Conservation (phyloP, 2,329 filamentous ascomycete species). For the Colletotrichum sp. region DNA sequence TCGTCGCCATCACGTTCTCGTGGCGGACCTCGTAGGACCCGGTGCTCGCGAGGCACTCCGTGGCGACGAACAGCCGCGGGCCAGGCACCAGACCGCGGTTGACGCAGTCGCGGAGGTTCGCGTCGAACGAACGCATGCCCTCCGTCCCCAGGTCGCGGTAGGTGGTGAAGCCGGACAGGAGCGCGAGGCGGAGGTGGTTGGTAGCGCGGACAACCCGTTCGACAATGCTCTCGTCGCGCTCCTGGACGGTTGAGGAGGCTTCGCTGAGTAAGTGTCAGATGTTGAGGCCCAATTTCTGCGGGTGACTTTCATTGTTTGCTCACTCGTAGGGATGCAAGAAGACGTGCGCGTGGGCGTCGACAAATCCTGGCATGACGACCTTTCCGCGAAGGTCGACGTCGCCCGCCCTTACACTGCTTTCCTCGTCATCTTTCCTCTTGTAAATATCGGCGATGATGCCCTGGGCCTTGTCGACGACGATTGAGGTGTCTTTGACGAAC, state of each 20-base stretch:
- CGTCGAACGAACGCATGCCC: constrained; percentile 53
- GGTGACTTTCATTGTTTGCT: not conserved
- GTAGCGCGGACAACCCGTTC: constrained; percentile 60
- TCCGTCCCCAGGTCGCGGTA: constrained; percentile 63
- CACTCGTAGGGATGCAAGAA: constrained; percentile 56
- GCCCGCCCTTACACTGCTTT: constrained; percentile 30
- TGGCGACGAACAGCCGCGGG: constrained; percentile 61
- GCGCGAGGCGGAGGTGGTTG: constrained; percentile 55
- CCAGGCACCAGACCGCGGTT: constrained; percentile 59
- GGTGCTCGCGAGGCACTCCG: constrained; percentile 53
- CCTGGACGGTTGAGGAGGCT: constrained; percentile 43
- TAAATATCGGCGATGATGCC: constrained; percentile 44
- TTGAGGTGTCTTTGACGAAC: constrained; percentile 45
- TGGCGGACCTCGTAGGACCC: constrained; percentile 54
- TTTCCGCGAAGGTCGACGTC: constrained; percentile 61
- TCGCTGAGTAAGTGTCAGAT: constrained; percentile 6
- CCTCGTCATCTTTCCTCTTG: constrained; percentile 28
- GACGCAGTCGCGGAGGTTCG: constrained; percentile 56
- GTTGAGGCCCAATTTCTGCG: not conserved
- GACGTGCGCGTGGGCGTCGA: constrained; percentile 63
- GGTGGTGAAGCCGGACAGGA: constrained; percentile 64
- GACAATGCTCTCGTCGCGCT: constrained; percentile 62
- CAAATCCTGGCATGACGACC: constrained; percentile 56
- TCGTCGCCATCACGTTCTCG: constrained; percentile 44
- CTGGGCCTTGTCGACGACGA: constrained; percentile 41